These are phyloP conservation scores for Cladobotryum protrusum DNA, from an alignment of 2,329 filamentous ascomycete genomes.

Conservation along the genomic window DNA sequence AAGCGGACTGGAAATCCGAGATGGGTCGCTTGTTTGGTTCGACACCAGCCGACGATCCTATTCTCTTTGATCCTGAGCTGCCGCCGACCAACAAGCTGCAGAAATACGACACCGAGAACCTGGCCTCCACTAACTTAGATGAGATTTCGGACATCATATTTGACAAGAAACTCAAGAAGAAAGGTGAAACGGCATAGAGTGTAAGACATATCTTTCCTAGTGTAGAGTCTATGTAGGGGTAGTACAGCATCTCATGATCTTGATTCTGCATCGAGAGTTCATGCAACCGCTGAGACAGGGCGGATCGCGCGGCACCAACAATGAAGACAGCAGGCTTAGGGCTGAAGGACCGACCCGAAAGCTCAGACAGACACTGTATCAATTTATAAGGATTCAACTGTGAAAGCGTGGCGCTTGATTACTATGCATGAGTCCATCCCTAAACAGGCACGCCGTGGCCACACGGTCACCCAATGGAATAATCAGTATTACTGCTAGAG, in stretches of 20 bases:
- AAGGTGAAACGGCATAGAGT: background rate
- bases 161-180: conserved; percentile 11
- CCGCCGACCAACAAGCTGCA: conserved; percentile 14
- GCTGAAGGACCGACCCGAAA: background rate
- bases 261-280: too few relatives aligned
- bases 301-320: too few relatives aligned
- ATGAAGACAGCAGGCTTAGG: background rate
- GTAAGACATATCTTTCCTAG: too few relatives aligned
- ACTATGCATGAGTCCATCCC: too few relatives aligned
- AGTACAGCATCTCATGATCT: too few relatives aligned
- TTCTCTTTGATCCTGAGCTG: conserved; percentile 15
- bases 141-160: conserved; percentile 12
- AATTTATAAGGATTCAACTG: background rate
- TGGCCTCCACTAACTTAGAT: conserved; percentile 12
- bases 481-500: too few relatives aligned
- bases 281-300: too few relatives aligned
- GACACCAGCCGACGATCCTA: conserved; percentile 16
- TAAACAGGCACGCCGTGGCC: too few relatives aligned
- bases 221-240: too few relatives aligned
- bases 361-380: background rate
- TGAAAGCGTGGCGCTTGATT: background rate
- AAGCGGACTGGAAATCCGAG: conserved; percentile 23
- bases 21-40: conserved; percentile 21
- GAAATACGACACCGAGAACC: conserved; percentile 12
- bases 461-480: too few relatives aligned